phyloP scores from a whole-genome alignment of 139 green algal species.

The Chlorella ohadii region DNA sequence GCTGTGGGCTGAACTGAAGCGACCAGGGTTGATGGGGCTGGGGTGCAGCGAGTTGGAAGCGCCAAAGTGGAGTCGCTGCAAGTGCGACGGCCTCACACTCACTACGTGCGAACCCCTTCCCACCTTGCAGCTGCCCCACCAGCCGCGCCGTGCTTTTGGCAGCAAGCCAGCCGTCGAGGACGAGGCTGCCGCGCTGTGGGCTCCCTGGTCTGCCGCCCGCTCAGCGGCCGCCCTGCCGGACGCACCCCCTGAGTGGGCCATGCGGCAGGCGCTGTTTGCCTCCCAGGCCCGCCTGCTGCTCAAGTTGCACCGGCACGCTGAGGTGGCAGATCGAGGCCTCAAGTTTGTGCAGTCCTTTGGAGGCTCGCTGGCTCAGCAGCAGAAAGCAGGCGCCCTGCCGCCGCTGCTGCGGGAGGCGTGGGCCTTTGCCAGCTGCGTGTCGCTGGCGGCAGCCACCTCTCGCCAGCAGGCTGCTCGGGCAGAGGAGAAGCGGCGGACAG shows the following conservation, averaged over 20 bases:
- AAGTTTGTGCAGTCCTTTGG: constrained; percentile 68
- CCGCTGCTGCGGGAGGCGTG: constrained; percentile 72
- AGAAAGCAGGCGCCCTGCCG: constrained; percentile 40
- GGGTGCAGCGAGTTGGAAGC: background rate
- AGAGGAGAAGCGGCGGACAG: background rate
- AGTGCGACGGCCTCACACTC: too few relatives aligned
- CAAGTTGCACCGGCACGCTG: constrained; percentile 48
- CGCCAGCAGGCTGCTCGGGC: background rate
- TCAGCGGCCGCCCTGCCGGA: constrained; percentile 38
- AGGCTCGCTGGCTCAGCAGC: constrained; percentile 47
- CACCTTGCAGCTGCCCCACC: constrained; percentile 19
- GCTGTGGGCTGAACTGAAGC: too few relatives aligned
- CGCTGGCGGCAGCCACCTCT: constrained; percentile 47
- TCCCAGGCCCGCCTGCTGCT: constrained; percentile 72
- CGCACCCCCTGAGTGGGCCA: constrained; percentile 66
- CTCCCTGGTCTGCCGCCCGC: constrained; percentile 56
- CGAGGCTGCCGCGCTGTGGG: constrained; percentile 57
- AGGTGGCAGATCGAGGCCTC: constrained; percentile 75
- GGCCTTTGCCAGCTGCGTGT: constrained; percentile 69
- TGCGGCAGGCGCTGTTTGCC: constrained; percentile 93
- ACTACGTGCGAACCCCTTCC: too few relatives aligned
- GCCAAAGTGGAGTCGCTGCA: background rate
- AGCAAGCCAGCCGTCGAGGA: constrained; percentile 56
- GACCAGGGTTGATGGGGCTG: too few relatives aligned
- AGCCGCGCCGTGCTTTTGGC: constrained; percentile 19